A percentile compares a stretch with the other conserved stretches of the same genome.
Conservation (phyloP, 768 basidiomycete genomes). For the Xerocomellus intermedius region DNA sequence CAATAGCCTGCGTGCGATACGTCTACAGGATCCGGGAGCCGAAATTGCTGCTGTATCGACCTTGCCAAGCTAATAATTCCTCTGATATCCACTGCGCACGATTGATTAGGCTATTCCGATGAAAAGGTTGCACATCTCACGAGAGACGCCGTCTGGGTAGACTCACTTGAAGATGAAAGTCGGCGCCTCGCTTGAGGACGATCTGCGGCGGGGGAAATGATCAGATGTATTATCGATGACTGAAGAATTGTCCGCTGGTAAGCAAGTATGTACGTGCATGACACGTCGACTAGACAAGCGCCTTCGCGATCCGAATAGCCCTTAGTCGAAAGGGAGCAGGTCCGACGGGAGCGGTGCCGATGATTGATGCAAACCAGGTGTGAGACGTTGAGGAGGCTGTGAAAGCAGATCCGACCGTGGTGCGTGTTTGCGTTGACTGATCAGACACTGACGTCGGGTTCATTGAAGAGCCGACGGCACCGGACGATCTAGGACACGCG, state of each 20-base stretch:
- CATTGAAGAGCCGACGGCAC: constrained; percentile 92
- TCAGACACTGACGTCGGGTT: constrained; percentile 47
- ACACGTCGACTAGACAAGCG: constrained; percentile 28
- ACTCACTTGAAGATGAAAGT: constrained; percentile 99
- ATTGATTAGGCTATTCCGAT: constrained; percentile 68
- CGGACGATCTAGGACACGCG: constrained; percentile 89
- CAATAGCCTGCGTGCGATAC: no score
- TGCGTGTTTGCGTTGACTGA: not conserved
- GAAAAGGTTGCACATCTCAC: constrained; percentile 85
- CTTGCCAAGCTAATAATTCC: not conserved
- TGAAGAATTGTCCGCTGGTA: constrained; percentile 56
- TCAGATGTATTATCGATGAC: constrained; percentile 91
- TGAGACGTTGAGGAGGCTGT: constrained; percentile 91
- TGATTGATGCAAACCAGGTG: constrained; percentile 94
- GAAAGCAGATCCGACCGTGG: constrained; percentile 54
- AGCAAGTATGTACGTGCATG: constrained; percentile 25
- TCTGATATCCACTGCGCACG: not conserved
- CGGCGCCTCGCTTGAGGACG: constrained; percentile 75
- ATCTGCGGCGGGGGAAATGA: constrained; percentile 79
- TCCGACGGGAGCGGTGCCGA: constrained; percentile 86
- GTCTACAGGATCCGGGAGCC: no score
- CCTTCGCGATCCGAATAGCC: constrained; percentile 50
- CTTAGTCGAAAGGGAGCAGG: constrained; percentile 77
- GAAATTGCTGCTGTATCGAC: not conserved
- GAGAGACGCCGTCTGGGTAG: constrained; percentile 87